A percentile compares a stretch with the other conserved stretches of the same genome.
These are phyloP conservation scores for Fusarium nodosum DNA, from an alignment of 2,329 filamentous ascomycete species.

Conservation along the genomic window DNA sequence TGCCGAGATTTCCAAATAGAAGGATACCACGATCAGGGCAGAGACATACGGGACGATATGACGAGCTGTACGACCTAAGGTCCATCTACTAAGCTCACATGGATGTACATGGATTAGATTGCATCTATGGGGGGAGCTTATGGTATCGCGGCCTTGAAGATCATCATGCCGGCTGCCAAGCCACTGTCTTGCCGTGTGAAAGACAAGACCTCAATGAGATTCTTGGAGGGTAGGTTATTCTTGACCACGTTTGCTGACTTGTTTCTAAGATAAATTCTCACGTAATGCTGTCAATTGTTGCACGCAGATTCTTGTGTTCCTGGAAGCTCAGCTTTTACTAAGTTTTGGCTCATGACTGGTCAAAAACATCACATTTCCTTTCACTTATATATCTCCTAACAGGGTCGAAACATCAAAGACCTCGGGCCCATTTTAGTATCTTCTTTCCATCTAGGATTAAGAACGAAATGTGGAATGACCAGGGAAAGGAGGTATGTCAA, in stretches of 20 bases:
- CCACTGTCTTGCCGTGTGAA: constrained; percentile 32
- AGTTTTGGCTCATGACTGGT: constrained; percentile 4
- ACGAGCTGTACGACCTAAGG: constrained; percentile 37
- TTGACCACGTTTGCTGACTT: constrained; percentile 12
- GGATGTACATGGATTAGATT: constrained; percentile 18
- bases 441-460: not conserved
- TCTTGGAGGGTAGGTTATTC: not conserved
- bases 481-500: constrained; percentile 47
- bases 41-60: constrained; percentile 23
- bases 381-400: constrained; percentile 17
- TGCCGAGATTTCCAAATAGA: constrained; percentile 12
- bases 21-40: constrained; percentile 23
- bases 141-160: constrained; percentile 19
- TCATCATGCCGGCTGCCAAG: constrained; percentile 36
- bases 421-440: not conserved
- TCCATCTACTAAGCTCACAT: constrained; percentile 36
- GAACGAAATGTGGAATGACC: constrained; percentile 46
- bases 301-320: constrained; percentile 32
- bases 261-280: constrained; percentile 37
- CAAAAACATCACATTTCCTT: not conserved
- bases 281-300: constrained; percentile 35
- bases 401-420: not conserved
- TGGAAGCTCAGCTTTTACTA: constrained; percentile 20
- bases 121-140: constrained; percentile 32
- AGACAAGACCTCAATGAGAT: constrained; percentile 17